Percentiles rank a stretch among this genome's conserved stretches.
Evolutionary conservation across 257 asterid species (phyloP).

Genomic region (Fraxinus americana): DNA sequence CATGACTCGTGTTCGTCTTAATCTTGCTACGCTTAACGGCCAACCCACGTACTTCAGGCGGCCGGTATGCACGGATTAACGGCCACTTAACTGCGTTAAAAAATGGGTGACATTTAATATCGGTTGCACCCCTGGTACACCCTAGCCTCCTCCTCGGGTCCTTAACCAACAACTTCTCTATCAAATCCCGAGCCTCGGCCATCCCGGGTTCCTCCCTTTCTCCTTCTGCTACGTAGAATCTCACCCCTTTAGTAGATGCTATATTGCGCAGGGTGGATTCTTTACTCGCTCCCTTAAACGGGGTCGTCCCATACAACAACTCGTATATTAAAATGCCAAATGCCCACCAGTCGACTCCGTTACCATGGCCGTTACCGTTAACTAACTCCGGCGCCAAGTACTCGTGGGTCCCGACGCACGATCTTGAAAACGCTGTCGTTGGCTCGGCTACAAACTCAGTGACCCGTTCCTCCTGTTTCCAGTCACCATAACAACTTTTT

Average conservation of each 20-base stretch:
- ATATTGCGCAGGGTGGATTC: conserved; percentile 92
- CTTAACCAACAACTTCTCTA: conserved; percentile 70
- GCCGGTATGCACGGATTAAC: conserved; percentile 69
- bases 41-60: conserved; percentile 85
- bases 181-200: conserved; percentile 65
- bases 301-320: conserved; percentile 67
- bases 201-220: conserved; percentile 42
- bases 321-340: conserved; percentile 80
- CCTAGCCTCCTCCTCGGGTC: conserved; percentile 83
- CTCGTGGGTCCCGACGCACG: conserved; percentile 92
- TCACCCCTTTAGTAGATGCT: conserved; percentile 69
- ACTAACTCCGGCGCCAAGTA: conserved; percentile 83
- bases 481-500: conserved; percentile 25
- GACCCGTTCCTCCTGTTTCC: conserved; percentile 44
- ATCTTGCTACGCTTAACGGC: conserved; percentile 60
- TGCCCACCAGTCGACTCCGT: conserved; percentile 98
- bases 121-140: conserved; percentile 85
- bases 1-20: conserved; percentile 46
- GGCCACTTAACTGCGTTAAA: conserved; percentile 92
- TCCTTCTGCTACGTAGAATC: conserved; percentile 39
- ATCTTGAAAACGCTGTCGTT: conserved; percentile 69
- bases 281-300: conserved; percentile 79
- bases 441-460: conserved; percentile 86
- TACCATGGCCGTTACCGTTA: conserved; percentile 76
- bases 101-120: conserved; percentile 87